Percentiles rank a stretch among this genome's conserved stretches.
Conservation (phyloP, 179 eudicot species). For the Camellia oleifera region DNA sequence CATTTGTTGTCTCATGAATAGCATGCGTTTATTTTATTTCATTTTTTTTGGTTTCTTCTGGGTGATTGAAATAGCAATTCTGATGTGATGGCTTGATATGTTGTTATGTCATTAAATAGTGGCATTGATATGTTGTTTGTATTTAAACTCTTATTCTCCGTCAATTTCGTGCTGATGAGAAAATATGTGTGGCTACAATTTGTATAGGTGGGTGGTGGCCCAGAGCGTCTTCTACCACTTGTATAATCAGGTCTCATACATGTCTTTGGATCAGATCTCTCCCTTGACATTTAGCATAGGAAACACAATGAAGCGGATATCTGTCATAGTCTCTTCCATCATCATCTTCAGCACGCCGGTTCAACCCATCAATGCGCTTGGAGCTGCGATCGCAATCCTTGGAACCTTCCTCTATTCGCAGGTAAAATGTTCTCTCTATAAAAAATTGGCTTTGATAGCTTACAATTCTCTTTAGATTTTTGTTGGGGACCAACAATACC, state of each 20-base stretch:
- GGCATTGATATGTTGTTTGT: constrained; percentile 18
- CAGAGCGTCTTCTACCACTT: constrained; percentile 41
- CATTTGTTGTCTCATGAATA: neutral
- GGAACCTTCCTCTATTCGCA: constrained; percentile 45
- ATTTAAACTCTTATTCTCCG: constrained; percentile 32
- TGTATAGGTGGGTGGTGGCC: constrained; percentile 38
- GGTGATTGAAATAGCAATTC: neutral
- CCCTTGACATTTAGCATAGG: constrained; percentile 44
- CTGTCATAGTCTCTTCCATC: constrained; percentile 39
- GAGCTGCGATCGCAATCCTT: constrained; percentile 37
- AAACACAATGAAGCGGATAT: constrained; percentile 43
- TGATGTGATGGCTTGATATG: neutral
- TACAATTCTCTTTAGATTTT: neutral
- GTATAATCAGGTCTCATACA: constrained; percentile 40
- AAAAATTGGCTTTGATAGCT: neutral
- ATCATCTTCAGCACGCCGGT: constrained; percentile 35
- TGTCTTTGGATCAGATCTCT: constrained; percentile 42
- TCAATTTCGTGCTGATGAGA: constrained; percentile 7
- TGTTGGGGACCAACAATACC: neutral
- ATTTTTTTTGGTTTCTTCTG: neutral
- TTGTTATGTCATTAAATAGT: too few relatives aligned
- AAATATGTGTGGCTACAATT: neutral
- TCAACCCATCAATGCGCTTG: constrained; percentile 38
- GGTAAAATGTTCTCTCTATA: constrained; percentile 16
- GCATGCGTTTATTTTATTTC: neutral